Conservation (phyloP, 148 eudicot species). For the Dysphania ambrosioides region DNA sequence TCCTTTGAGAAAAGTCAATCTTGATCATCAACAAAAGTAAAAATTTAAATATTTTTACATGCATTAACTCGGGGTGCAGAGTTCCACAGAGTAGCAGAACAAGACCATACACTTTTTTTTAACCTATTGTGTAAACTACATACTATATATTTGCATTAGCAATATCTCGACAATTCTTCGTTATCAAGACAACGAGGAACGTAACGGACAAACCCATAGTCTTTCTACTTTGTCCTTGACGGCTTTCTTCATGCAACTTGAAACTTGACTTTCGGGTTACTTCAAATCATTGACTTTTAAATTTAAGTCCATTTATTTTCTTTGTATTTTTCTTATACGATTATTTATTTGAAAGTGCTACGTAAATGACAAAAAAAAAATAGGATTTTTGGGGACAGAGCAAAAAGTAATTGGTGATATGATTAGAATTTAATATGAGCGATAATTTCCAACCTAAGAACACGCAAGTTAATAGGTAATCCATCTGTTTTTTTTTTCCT, state of each 20-base stretch:
- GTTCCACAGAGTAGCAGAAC: background rate
- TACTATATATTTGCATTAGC: background rate
- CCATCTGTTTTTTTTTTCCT: too few species aligned
- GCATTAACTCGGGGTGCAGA: background rate
- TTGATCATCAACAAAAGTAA: background rate
- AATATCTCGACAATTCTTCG: background rate
- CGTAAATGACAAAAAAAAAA: too few species aligned
- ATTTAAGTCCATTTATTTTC: background rate
- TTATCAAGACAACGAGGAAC: background rate
- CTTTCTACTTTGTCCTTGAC: constrained; percentile 13
- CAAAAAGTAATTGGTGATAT: background rate
- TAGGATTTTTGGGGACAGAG: background rate
- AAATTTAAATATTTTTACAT: too few species aligned
- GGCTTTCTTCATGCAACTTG: background rate
- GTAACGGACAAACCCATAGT: constrained; percentile 1
- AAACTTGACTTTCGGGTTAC: background rate
- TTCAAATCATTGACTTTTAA: background rate
- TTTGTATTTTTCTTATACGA: background rate
- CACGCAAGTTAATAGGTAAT: too few species aligned
- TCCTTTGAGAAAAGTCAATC: too few species aligned
- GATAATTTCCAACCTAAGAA: too few species aligned
- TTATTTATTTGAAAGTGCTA: background rate
- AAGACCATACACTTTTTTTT: background rate
- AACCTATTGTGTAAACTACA: background rate
- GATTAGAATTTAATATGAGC: too few species aligned